Percentiles rank a stretch among this genome's conserved stretches.
phyloP scores from a whole-genome alignment of 2,329 filamentous ascomycete species.

The Stachybotrys chlorohalonatus region DNA sequence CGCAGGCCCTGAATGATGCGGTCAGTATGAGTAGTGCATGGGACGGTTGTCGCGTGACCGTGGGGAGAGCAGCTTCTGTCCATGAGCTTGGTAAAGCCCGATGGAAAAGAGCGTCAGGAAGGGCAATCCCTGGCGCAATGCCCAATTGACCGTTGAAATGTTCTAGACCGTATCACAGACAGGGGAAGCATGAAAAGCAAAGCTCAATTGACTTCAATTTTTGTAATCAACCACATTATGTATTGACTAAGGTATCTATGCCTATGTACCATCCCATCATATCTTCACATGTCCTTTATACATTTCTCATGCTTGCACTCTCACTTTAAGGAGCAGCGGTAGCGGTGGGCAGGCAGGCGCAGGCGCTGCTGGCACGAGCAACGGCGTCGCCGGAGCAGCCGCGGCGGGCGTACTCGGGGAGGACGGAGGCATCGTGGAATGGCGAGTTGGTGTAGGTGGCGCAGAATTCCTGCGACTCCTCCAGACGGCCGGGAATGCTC shows the following conservation, averaged over 20 bases:
- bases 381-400: conserved; percentile 1
- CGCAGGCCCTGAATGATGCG: too few relatives aligned
- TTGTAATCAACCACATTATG: background rate
- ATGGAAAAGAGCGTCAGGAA: too few relatives aligned
- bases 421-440: background rate
- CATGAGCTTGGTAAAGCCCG: too few relatives aligned
- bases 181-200: too few relatives aligned
- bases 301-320: background rate
- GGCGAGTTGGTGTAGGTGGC: background rate
- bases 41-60: too few relatives aligned
- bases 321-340: background rate
- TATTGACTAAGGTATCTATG: background rate
- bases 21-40: too few relatives aligned
- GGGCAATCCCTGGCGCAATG: too few relatives aligned
- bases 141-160: too few relatives aligned
- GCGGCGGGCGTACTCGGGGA: background rate
- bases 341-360: conserved; percentile 1
- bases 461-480: background rate
- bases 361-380: background rate
- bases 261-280: background rate
- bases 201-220: too few relatives aligned
- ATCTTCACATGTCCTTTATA: background rate
- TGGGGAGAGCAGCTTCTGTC: too few relatives aligned
- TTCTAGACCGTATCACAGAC: too few relatives aligned
- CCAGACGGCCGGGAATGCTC: background rate